phyloP scores from a whole-genome alignment of 805 yeast species.

The Starmerella floris region DNA sequence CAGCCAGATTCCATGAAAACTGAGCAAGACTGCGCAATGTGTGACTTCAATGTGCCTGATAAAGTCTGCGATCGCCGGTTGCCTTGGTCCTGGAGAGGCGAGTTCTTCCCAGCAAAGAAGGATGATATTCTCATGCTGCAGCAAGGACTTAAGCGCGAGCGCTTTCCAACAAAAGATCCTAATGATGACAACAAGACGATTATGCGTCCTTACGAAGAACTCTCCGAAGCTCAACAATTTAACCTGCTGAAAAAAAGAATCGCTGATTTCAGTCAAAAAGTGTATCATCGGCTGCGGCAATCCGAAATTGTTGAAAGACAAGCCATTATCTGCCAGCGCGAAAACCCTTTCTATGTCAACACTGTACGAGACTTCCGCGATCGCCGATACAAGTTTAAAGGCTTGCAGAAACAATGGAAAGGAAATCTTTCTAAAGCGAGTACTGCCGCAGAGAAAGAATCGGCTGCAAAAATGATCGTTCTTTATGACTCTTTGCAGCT shows the following conservation, averaged over 20 bases:
- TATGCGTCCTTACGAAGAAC: conserved; percentile 47
- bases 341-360: conserved; percentile 90
- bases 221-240: conserved; percentile 68
- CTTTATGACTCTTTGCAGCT: conserved; percentile 88
- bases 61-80: conserved; percentile 81
- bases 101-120: conserved; percentile 77
- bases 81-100: conserved; percentile 99
- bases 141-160: conserved; percentile 65
- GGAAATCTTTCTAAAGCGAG: conserved; percentile 46
- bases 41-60: conserved; percentile 94
- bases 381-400: conserved; percentile 89
- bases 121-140: conserved; percentile 86
- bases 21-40: conserved; percentile 91
- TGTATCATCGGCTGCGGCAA: conserved; percentile 65
- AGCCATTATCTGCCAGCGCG: conserved; percentile 92
- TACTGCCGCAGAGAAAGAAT: conserved; percentile 59
- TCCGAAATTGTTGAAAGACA: conserved; percentile 79
- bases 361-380: conserved; percentile 92
- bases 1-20: conserved; percentile 97
- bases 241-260: conserved; percentile 59
- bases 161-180: conserved; percentile 9
- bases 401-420: conserved; percentile 88
- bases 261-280: conserved; percentile 72
- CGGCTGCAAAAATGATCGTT: conserved; percentile 87
- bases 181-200: conserved; percentile 3